A percentile compares a stretch with the other conserved stretches of the same genome.
Conservation (phyloP, 108 stramenopile species). For the Thalassiosira profunda region DNA sequence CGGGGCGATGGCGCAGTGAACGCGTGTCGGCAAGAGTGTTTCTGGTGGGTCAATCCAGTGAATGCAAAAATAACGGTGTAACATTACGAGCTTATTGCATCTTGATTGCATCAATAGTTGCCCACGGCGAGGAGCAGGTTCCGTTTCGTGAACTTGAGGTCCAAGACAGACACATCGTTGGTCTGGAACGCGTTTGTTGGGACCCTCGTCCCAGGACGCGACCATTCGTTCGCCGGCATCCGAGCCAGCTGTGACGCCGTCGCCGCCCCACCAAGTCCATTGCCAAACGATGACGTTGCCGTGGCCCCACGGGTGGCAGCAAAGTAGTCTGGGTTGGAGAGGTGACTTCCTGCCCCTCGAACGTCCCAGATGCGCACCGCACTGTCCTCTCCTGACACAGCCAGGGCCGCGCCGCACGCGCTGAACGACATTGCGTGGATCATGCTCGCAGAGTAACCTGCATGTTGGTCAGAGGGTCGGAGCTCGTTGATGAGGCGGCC, state of each 20-base stretch:
- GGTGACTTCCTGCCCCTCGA: conserved; percentile 48
- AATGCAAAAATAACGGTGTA: too few species aligned
- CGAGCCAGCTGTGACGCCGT: conserved; percentile 16
- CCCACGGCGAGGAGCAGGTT: conserved; percentile 85
- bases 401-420: conserved; percentile 81
- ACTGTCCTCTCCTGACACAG: conserved; percentile 82
- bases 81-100: too few species aligned
- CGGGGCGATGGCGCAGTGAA: too few species aligned
- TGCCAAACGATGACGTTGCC: conserved; percentile 35
- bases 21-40: too few species aligned
- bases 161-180: conserved; percentile 59
- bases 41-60: too few species aligned
- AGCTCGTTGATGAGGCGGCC: conserved; percentile 84
- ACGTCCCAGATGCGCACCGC: conserved; percentile 88
- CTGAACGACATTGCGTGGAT: conserved; percentile 78
- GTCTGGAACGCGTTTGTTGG: conserved; percentile 41
- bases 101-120: conserved; percentile 64
- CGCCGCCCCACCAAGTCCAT: conserved; percentile 12
- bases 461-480: conserved; percentile 25
- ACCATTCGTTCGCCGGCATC: conserved; percentile 2
- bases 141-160: conserved; percentile 83
- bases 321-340: conserved; percentile 52
- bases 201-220: conserved; percentile 24
- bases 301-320: conserved; percentile 34
- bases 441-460: conserved; percentile 31